Base-by-base conservation (phyloP, 2,329 filamentous ascomycete genomes). In the Diaporthe destruens region DNA sequence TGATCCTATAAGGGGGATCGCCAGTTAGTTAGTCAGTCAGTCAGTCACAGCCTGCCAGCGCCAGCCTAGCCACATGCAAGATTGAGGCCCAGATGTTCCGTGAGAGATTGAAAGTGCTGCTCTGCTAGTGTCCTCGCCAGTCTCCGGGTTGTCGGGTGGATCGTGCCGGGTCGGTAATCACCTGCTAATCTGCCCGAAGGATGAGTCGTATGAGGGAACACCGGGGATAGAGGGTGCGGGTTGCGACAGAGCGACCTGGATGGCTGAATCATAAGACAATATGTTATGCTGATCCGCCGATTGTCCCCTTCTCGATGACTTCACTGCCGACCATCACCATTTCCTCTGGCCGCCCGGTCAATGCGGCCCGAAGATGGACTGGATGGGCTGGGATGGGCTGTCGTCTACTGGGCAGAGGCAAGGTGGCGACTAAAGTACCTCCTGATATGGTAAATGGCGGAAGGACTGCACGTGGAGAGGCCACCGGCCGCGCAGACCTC, bases 261-360 rank as follows among this genome's bases (percentile, higher is more conserved):
- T n/a, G 42, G 29, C 54, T 69, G 29, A 51, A 51, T 39, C 42
- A n/a, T 70, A 70, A 44, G 67, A 51, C 51, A 20, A n/a, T 25
- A 34, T 39, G 20, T 53, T 14, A 53, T 61, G 44, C 56, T 70
- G 44, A 39, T 70, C 42, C 67, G 25, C 53, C 44, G 32, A 54
- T 53, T 42, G 25, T 51, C 18, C 25, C 25, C 44, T 44, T 61
- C 44, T 6, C 9, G 47, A 61, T 51, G 36, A 44, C 32, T 53
- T 70, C 68, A 61, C 55, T 36, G 57, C 49, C 49, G 57, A 53
- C 47, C 47, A 67, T 66, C 69, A 49, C 39, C 47, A 71, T 71
- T 55, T 71, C 69, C 49, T 55, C 56, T 36, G 34, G 29, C 44
- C n/a, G 57, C 25, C 49, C 23, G 44, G 69, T 65, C 57, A 34